Percentiles rank a stretch among this genome's conserved stretches.
These are phyloP conservation scores for Nepenthes mirabilis DNA, from an alignment of 148 eudicot genomes.

Conservation along the genomic window DNA sequence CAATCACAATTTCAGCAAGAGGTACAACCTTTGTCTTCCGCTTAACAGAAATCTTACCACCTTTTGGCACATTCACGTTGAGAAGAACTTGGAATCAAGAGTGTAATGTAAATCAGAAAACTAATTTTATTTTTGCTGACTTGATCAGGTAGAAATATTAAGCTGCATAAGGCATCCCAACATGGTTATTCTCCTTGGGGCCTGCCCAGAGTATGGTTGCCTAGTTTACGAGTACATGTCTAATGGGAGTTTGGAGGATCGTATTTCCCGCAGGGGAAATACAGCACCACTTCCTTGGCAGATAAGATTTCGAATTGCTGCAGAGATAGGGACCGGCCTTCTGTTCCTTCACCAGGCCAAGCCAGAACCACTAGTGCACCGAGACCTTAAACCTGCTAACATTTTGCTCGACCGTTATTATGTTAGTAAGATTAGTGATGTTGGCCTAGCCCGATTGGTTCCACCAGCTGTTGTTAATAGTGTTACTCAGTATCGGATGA, in stretches of 20 bases:
- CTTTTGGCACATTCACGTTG: neutral
- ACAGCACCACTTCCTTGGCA: constrained; percentile 51
- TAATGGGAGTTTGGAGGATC: constrained; percentile 67
- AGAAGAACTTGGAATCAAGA: neutral
- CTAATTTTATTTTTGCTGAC: too few species aligned
- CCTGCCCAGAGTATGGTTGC: constrained; percentile 71
- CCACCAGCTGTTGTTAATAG: constrained; percentile 42
- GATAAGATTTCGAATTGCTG: constrained; percentile 50
- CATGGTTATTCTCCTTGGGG: constrained; percentile 71
- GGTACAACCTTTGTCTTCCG: neutral
- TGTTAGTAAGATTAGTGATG: constrained; percentile 64
- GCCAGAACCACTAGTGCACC: constrained; percentile 67
- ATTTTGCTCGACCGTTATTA: constrained; percentile 47
- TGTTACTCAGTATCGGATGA: constrained; percentile 59
- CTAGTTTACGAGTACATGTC: constrained; percentile 67
- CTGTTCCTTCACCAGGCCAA: constrained; percentile 63
- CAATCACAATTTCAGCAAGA: constrained; percentile 76
- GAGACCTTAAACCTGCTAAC: constrained; percentile 65
- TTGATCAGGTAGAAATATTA: constrained; percentile 47
- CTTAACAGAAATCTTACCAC: neutral
- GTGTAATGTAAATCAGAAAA: neutral
- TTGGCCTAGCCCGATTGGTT: constrained; percentile 58
- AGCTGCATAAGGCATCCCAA: constrained; percentile 70
- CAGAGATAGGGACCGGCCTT: constrained; percentile 53
- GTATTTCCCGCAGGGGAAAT: constrained; percentile 30